phyloP scores from a whole-genome alignment of 768 basidiomycete species.

The Roridomyces roridus region DNA sequence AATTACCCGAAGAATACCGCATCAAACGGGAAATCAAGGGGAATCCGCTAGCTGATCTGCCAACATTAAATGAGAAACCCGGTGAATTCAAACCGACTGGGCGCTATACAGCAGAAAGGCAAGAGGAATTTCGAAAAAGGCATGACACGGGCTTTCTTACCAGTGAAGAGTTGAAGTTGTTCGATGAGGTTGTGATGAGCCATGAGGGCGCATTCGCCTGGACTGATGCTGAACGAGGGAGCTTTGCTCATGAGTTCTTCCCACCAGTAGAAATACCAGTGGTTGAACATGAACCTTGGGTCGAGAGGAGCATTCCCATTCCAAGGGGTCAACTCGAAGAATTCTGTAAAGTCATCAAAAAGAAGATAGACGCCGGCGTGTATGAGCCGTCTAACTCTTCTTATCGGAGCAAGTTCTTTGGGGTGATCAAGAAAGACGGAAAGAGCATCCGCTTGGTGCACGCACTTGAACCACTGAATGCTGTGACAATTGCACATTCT shows the following conservation, averaged over 20 bases:
- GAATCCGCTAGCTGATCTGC: no score
- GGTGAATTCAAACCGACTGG: no score
- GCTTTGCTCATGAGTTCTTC: conserved; percentile 17
- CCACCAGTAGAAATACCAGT: conserved; percentile 21
- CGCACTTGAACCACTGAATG: conserved; percentile 34
- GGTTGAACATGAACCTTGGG: conserved; percentile 32
- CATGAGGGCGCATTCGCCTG: conserved; percentile 26
- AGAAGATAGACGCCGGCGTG: conserved; percentile 24
- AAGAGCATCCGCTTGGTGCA: conserved; percentile 31
- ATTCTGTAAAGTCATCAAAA: conserved; percentile 25
- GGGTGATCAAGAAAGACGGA: no score
- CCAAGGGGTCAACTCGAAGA: conserved; percentile 19
- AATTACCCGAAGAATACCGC: no score
- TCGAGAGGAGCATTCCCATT: conserved; percentile 22
- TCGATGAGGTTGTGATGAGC: conserved; percentile 26
- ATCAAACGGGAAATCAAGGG: no score
- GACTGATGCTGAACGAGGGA: conserved; percentile 4
- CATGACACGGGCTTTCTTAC: no score
- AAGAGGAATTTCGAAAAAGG: no score
- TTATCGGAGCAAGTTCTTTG: conserved; percentile 40
- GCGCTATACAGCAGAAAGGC: no score
- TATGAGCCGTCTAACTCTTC: conserved; percentile 15
- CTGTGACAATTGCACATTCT: conserved; percentile 27
- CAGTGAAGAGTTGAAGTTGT: conserved; percentile 34
- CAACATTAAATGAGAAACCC: no score